Conservation (phyloP, 257 asterid genomes). For the Linaria vulgaris region DNA sequence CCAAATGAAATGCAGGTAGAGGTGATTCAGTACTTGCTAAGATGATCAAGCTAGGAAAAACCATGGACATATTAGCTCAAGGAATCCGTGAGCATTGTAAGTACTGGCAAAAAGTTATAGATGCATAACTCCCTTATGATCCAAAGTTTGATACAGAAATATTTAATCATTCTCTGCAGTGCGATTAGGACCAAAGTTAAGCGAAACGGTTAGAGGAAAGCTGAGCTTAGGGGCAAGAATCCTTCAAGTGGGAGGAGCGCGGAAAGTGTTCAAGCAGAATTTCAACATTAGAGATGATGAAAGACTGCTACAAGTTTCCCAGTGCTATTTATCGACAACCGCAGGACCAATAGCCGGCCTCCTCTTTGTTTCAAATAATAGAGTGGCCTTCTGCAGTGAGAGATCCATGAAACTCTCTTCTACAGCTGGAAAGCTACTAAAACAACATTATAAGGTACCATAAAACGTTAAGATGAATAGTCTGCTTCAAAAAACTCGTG, state of each 20-base stretch:
- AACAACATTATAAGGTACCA: slow-evolving; percentile 37
- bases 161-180: slow-evolving; percentile 29
- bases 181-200: slow-evolving; percentile 42
- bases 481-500: not conserved
- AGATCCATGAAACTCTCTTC: slow-evolving; percentile 21
- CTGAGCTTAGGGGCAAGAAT: slow-evolving; percentile 47
- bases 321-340: slow-evolving; percentile 45
- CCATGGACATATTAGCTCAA: slow-evolving; percentile 39
- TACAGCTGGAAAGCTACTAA: slow-evolving; percentile 11
- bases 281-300: slow-evolving; percentile 33
- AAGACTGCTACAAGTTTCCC: slow-evolving; percentile 35
- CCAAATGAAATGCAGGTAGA: slow-evolving; percentile 33
- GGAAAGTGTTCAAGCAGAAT: slow-evolving; percentile 40
- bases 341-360: slow-evolving; percentile 41
- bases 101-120: not conserved
- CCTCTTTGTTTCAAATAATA: slow-evolving; percentile 36
- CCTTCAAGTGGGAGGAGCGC: slow-evolving; percentile 47
- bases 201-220: slow-evolving; percentile 50
- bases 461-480: not conserved
- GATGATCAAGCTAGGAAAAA: slow-evolving; percentile 39
- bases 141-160: not conserved
- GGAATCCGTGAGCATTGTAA: slow-evolving; percentile 51
- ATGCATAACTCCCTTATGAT: not conserved
- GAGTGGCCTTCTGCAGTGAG: slow-evolving; percentile 51
- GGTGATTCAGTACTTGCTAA: slow-evolving; percentile 29